Base-by-base conservation (phyloP, 2,329 filamentous ascomycete genomes). In the Aspergillus jensenii region DNA sequence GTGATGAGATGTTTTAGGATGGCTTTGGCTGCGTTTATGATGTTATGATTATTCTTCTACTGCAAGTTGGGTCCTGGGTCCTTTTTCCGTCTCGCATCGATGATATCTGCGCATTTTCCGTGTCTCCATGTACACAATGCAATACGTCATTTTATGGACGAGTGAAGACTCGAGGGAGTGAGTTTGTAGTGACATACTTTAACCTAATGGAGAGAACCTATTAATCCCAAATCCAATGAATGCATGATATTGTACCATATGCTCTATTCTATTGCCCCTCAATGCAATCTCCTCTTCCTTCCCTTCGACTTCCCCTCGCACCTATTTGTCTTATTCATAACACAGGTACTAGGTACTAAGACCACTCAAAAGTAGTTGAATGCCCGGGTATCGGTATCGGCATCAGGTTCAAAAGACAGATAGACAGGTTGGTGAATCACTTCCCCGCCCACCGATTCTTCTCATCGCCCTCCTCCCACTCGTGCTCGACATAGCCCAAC, bases 391-490 rank as follows among this genome's bases (percentile, higher is more conserved):
- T 31, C 9, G 27, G 27, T 31, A 31, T 31, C 27, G 27, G 27
- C 9, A 31, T 31, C 27, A 31, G 27, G 27, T 4, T 31, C 9
- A 31, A 31, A 31, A 31, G 9, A 31, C 27, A 31, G 27, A 31
- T 8, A 37, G 35, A 39, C 23, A 6, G 12, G 14, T 31, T 11
- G 35, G 41, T 39, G 23, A 33, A 51, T 15, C 7, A 31, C 37
- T 47, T 58, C 43, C 63, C 64, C 25, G 89, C 90, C 93, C 93
- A 97, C 71, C 93, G 82, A 52, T 85, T 84, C 31, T 86, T 88
- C 79, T 98, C 93, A 67, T 97, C 90, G 9, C 91, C 93, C 5
- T 87, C 88, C 57, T 83, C 82, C 92, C 95, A 97, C 27, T 86
- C 81, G 66, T 89, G 88, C 77, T 98, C 93, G 4, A 88, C 82